Evolutionary conservation across 768 basidiomycete genomes (phyloP), one percentile per base, ranked within the genome.

Genomic region (Auricularia sp.): DNA sequence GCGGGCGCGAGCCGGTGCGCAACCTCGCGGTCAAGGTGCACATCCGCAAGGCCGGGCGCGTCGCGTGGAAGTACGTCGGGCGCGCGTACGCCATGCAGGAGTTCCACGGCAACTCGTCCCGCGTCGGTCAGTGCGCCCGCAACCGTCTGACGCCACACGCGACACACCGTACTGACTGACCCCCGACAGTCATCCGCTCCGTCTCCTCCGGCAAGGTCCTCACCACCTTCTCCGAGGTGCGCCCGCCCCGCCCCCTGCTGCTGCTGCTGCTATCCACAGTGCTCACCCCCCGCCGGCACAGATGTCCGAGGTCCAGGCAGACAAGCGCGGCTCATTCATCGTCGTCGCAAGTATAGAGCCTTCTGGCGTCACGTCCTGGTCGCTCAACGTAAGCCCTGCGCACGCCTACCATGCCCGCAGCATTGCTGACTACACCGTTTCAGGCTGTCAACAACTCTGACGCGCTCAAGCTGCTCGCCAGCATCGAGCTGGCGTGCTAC

Each of bases 11-110:
- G 21, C 47, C 47, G 7, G 47, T 90, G 71, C 84, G 86, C 63
- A 90, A 92, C 65, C 83, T 92, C 66, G 83, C 88, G 65, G 91
- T 92, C 66, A 92, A 92, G 73, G 89, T 93, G 21, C 91, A 92
- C 70, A 87, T 91, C 68, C 81, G 91, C 68, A 79, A 85, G 69
- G 87, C 90, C 42, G 90, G 91, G 64, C 84, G 78, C 71, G 91
- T 92, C 73, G 82, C 86, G 18, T 92, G 91, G 91, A 78, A 83
- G 34, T 93, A 92, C 69, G 81, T 92, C 62, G 91, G 91, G 11
- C 83, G 90, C 70, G 91, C 85, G 24, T 72, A 88, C 33, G 89
- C 91, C 61, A 81, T 86, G 35, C 88, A 92, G 67, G 91, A 92
- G 74, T 74, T 88, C 37, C 76, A 76, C 33, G 90, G 89, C 13